These are phyloP conservation scores for Canariomyces notabilis DNA, from an alignment of 2,329 filamentous ascomycete species.

Conservation along the genomic window DNA sequence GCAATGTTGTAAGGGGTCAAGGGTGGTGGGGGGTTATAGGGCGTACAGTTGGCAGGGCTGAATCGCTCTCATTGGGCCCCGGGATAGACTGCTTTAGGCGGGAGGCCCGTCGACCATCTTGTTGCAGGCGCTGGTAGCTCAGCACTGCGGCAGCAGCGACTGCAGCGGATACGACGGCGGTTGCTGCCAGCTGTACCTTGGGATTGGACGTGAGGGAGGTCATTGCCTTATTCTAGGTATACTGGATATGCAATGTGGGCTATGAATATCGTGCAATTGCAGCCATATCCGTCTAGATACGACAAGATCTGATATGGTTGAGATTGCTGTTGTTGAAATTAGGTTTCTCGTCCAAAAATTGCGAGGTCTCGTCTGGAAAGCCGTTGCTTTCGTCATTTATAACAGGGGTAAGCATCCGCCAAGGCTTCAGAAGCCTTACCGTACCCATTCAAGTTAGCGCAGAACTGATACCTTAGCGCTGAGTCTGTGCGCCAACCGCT, in stretches of 20 bases:
- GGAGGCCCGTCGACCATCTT: conserved; percentile 49
- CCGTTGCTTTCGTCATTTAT: too few species aligned
- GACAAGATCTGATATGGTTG: not conserved
- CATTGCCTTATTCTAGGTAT: conserved; percentile 24
- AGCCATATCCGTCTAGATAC: not conserved
- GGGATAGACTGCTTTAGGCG: conserved; percentile 59
- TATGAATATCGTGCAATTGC: not conserved
- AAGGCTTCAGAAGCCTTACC: too few species aligned
- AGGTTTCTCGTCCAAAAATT: too few species aligned
- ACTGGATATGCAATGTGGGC: not conserved
- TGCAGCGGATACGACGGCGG: conserved; percentile 61
- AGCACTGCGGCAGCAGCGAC: conserved; percentile 57
- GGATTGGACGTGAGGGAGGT: conserved; percentile 42
- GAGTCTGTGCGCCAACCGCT: too few species aligned
- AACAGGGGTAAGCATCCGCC: too few species aligned
- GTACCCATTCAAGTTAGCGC: too few species aligned
- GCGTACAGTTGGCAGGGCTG: conserved; percentile 35
- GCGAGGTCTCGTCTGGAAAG: too few species aligned
- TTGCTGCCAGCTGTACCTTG: conserved; percentile 61
- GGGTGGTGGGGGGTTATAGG: not conserved
- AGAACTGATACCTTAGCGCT: too few species aligned
- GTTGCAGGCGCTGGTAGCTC: conserved; percentile 56
- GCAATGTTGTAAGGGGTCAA: not conserved
- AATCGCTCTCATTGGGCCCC: conserved; percentile 29
- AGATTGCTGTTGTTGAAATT: not conserved